Evolutionary conservation across 139 green algal genomes (phyloP).

Genomic region (Tetraselmis chui): DNA sequence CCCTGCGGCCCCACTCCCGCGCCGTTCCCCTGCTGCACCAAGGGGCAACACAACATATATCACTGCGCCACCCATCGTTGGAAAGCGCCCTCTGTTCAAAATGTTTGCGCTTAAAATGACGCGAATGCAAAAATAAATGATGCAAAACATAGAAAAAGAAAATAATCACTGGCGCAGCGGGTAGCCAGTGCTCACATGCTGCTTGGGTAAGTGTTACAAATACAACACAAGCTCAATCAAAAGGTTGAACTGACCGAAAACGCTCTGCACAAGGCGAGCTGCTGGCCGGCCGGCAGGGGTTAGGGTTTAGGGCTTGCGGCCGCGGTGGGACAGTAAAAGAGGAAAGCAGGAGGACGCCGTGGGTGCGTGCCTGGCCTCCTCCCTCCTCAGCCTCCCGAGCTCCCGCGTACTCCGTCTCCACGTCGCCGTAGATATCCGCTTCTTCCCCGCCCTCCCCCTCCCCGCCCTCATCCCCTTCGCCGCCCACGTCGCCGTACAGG

Average conservation of each 20-base stretch:
- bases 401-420: background rate
- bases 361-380: background rate
- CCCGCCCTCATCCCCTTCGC: background rate
- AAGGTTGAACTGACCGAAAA: too few relatives aligned
- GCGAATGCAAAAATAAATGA: background rate
- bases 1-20: background rate
- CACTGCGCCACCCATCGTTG: too few relatives aligned
- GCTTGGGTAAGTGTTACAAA: too few relatives aligned
- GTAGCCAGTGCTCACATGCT: background rate
- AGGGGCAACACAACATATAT: background rate
- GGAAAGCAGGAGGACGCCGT: background rate
- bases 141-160: background rate
- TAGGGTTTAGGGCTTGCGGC: background rate
- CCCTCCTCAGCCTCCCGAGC: background rate
- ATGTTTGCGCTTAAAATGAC: too few relatives aligned
- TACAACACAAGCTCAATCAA: too few relatives aligned
- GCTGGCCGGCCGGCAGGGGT: too few relatives aligned
- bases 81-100: too few relatives aligned
- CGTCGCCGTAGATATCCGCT: background rate
- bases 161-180: background rate
- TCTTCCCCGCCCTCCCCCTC: background rate
- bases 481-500: constrained; percentile 9
- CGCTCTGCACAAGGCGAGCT: too few relatives aligned
- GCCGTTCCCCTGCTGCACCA: background rate
- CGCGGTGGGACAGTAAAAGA: background rate